These are phyloP conservation scores for Stygiomarasmius scandens DNA, from an alignment of 1,284 basidiomycete genomes.

Conservation along the genomic window DNA sequence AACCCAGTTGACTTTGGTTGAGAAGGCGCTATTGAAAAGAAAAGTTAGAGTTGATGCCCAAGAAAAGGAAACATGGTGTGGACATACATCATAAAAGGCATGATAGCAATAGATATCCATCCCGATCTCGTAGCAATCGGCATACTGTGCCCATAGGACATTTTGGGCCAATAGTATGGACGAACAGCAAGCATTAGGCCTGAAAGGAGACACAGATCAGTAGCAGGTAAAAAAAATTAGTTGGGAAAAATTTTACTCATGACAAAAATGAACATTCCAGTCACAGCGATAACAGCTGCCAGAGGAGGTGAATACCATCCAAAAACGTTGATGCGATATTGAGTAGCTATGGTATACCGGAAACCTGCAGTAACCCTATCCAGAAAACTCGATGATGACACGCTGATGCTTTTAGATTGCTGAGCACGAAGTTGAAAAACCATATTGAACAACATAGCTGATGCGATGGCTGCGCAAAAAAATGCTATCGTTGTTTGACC, in stretches of 20 bases:
- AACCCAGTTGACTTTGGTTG: constrained; percentile 43
- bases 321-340: constrained; percentile 25
- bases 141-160: constrained; percentile 36
- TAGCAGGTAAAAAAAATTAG: too few relatives aligned
- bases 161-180: constrained; percentile 39
- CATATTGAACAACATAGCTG: constrained; percentile 14
- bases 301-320: constrained; percentile 37
- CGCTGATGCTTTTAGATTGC: not conserved
- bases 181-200: constrained; percentile 31
- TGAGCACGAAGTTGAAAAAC: not conserved
- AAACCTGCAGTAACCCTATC: constrained; percentile 26
- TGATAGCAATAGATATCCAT: constrained; percentile 36
- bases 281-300: constrained; percentile 30
- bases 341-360: constrained; percentile 27
- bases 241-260: constrained; percentile 28
- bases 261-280: constrained; percentile 33
- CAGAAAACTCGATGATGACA: constrained; percentile 4
- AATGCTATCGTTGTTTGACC: constrained; percentile 33
- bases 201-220: constrained; percentile 6
- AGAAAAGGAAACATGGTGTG: not conserved
- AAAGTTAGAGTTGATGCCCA: not conserved
- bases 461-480: constrained; percentile 30
- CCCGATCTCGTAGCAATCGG: constrained; percentile 40
- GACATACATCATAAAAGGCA: constrained; percentile 39
- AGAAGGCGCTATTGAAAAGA: constrained; percentile 30